Base-by-base conservation (phyloP, 148 eudicot species). In the Euryodendron excelsum region DNA sequence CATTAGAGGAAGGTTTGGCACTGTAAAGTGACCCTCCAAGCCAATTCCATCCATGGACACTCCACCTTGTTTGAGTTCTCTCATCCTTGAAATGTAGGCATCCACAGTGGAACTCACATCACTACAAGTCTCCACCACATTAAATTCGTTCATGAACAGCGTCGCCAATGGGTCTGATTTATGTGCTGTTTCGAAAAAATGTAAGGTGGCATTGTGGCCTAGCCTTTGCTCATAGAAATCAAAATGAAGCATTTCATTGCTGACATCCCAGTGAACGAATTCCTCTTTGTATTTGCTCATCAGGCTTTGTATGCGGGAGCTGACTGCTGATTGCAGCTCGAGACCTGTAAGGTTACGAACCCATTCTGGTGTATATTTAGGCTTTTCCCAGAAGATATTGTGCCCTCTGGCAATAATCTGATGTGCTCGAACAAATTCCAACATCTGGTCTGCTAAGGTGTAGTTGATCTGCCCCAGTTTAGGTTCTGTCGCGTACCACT, bases 311-410 rank as follows among this genome's bases (percentile, higher is more conserved):
- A 93, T 90, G 30, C 97, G 74, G 15, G 85, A 79, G 34, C 59
- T 70, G 1, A 93, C 95, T 0, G 97, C 97, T 23, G 59, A 39
- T 66, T 82, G 61, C 36, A 96, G 90, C 20, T 80, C 90, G 0
- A 79, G 0, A 11, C 88, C 87, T 4, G 86, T 90, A 4, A 91
- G 89, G 71, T 88, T 88, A 3, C 11, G 81, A 2, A 93, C 89
- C 99, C 99, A 93, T 68, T 76, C 18, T 8, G 98, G 99, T 1
- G 73, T 86, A 80, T 81, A 88, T 48, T 80, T 82, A 0, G 91
- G 94, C 44, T 86, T 78, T 79, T 96, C 99, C 99, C 99, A 96
- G 82, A 96, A 96, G 28, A 96, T 93, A 81, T 92, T 91, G 87
- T 96, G 98, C 47, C 98, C 99, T 80, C 98, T 81, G 3, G 84